A percentile compares a stretch with the other conserved stretches of the same genome.
phyloP scores from a whole-genome alignment of 176 grass and related monocot genomes.

The Triticum dicoccoides region DNA sequence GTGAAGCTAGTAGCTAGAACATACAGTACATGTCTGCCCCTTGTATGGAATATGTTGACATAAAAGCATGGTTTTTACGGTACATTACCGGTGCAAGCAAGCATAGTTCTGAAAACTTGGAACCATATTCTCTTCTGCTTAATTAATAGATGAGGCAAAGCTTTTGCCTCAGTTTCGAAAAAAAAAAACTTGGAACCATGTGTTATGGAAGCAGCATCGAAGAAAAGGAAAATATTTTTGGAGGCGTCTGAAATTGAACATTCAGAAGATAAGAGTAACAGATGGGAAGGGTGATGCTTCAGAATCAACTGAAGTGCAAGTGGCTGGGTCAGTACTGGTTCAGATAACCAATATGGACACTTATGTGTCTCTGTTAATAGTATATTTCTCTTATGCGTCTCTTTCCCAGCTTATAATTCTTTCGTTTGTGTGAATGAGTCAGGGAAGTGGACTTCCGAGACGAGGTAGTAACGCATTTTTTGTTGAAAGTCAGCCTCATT shows the following conservation, averaged over 20 bases:
- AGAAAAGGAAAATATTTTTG: constrained; percentile 36
- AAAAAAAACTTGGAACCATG: constrained; percentile 42
- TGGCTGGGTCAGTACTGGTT: too few species aligned
- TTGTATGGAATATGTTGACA: not conserved
- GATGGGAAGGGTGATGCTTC: constrained; percentile 15
- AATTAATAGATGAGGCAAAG: too few species aligned
- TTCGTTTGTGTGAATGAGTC: too few species aligned
- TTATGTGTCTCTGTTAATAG: too few species aligned
- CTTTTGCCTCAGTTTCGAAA: too few species aligned
- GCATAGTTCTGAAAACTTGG: constrained; percentile 21
- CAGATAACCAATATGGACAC: too few species aligned
- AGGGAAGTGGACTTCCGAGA: too few species aligned
- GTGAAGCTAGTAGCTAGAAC: not conserved
- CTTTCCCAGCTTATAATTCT: too few species aligned
- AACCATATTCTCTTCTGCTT: too few species aligned
- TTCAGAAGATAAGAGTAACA: constrained; percentile 31
- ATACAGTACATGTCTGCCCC: not conserved
- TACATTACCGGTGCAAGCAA: constrained; percentile 37
- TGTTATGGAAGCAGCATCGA: constrained; percentile 33
- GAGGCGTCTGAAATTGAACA: constrained; percentile 18
- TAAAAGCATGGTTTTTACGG: constrained; percentile 34
- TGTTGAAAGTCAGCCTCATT: too few species aligned
- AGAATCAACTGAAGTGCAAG: constrained; percentile 27
- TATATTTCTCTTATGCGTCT: too few species aligned
- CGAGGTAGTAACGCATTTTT: too few species aligned